Evolutionary conservation across 441 rosid species (phyloP), one percentile per base, ranked within the genome.

Genomic region (Jatropha multifida): DNA sequence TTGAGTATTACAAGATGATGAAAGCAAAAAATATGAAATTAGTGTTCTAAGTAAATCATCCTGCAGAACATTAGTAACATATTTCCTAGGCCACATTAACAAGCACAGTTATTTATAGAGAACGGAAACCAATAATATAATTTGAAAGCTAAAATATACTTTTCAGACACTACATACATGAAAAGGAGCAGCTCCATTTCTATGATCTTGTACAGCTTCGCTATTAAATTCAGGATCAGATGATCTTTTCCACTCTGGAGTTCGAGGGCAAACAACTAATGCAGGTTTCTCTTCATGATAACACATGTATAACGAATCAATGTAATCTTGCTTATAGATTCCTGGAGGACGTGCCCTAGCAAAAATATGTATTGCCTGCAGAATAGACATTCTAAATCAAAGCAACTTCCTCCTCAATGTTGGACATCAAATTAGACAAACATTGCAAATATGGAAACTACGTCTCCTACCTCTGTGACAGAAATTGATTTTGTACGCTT

Each of bases 211-310:
- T 76, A 90, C 74, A 44, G 93, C 95, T 90, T 91, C 97, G 74
- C 94, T 94, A 79, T 90, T 88, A 78, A 90, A 88, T 83, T 91
- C 97, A 62, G 89, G 90, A 71, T 87, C 97, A 13, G 88, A 80
- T 72, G 90, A 85, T 73, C 90, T 85, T 79, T 94, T 94, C 98
- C 98, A 94, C 82, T 94, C 98, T 14, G 97, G 98, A 81, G 94
- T 92, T 82, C 85, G 65, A 17, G 98, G 98, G 76, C 94, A 94
- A 74, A 78, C 52, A 58, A 86, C 80, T 69, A 65, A 78, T 60
- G 88, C 94, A 71, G 97, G 93, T 82, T 85, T 92, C 77, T 83
- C 88, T 82, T 94, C 98, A 60, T 92, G 95, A 87, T 94, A 94
- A 88, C 85, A 90, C 17, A 81, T 48, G 74, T 94, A 92, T 37